Conservation (phyloP, 805 yeast species). For the Torulaspora franciscae region DNA sequence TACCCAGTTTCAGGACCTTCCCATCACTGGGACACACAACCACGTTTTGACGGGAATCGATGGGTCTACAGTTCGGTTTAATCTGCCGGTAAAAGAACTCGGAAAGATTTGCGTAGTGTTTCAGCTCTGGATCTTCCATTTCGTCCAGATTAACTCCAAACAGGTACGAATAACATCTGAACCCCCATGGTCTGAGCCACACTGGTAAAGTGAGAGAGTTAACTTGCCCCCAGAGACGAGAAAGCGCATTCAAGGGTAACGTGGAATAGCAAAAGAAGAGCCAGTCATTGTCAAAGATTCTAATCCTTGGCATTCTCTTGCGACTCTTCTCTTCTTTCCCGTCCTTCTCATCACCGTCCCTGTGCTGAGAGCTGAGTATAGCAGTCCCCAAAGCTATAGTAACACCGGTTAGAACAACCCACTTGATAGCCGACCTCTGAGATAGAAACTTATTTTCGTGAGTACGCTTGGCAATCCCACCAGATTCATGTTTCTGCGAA, state of each 20-base stretch:
- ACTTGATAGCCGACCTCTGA: conserved; percentile 19
- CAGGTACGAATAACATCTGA: conserved; percentile 62
- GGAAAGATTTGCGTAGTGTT: conserved; percentile 69
- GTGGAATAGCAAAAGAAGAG: conserved; percentile 83
- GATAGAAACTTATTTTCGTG: background rate
- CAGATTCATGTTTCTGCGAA: conserved; percentile 10
- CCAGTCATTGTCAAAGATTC: conserved; percentile 56
- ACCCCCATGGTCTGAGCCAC: conserved; percentile 84
- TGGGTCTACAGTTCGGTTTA: conserved; percentile 72
- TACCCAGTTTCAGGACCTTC: conserved; percentile 76
- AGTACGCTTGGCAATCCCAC: conserved; percentile 10
- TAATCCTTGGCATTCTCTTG: conserved; percentile 50
- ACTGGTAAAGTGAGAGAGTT: conserved; percentile 79
- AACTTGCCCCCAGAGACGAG: conserved; percentile 91
- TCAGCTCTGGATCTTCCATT: conserved; percentile 76
- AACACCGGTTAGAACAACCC: conserved; percentile 31
- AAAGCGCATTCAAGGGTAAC: conserved; percentile 82
- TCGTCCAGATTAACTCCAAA: conserved; percentile 91
- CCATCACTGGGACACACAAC: conserved; percentile 95
- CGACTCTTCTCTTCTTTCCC: conserved; percentile 35
- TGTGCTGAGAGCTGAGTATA: conserved; percentile 18
- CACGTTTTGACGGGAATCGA: conserved; percentile 51
- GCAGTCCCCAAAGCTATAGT: conserved; percentile 29
- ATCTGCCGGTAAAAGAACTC: conserved; percentile 88
- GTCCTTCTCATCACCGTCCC: conserved; percentile 32